Evolutionary conservation across 164 flowering plant species (phyloP), one percentile per base, ranked within the genome.

Genomic region (Dillenia turbinata): DNA sequence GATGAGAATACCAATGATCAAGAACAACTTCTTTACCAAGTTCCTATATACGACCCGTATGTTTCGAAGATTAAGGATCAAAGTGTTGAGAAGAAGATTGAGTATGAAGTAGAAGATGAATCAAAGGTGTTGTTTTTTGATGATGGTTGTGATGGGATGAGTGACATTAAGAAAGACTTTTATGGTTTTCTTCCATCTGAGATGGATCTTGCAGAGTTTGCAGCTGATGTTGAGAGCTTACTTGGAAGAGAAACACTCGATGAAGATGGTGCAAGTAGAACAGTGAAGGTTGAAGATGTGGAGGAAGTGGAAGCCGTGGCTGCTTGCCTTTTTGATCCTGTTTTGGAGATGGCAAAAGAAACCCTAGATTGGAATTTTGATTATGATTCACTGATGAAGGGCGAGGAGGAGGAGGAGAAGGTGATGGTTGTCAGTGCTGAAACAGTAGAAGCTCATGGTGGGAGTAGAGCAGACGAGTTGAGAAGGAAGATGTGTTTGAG

Each of bases 191-290:
- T 81, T 17, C 74, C 75, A 1, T 69, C 79, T 0, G 88, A 84
- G 9, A 46, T 70, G 59, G 85, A 81, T 22, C 75, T 81, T 44
- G 82, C 70, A 0, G 78, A 78, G 68, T 80, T 82, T 63, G 78
- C 83, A 8, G 83, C 78, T 0, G 83, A 84, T 52, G 84, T 84
- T 5, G 86, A 84, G 69, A 76, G 68, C 62, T 63, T 82, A 24
- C 62, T 84, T 0, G 82, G 80, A 4, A 59, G 47, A 9, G 69
- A 67, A 33, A 33, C 40, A 5, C 47, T 59, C 8, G 75, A 76
- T 24, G 75, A 77, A 9, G 75, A 71, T 10, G 40, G 40, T 33
- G 40, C 40, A 33, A 33, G 40, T 4, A 9, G 50, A 17, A 74
- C 73, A 53, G 72, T 67, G 58, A 76, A 79, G 57, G 78, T 63